Evolutionary conservation across 1,139 yeast genomes (phyloP), one percentile per base, ranked within the genome.

Genomic region (Diutina scorzettiae): DNA sequence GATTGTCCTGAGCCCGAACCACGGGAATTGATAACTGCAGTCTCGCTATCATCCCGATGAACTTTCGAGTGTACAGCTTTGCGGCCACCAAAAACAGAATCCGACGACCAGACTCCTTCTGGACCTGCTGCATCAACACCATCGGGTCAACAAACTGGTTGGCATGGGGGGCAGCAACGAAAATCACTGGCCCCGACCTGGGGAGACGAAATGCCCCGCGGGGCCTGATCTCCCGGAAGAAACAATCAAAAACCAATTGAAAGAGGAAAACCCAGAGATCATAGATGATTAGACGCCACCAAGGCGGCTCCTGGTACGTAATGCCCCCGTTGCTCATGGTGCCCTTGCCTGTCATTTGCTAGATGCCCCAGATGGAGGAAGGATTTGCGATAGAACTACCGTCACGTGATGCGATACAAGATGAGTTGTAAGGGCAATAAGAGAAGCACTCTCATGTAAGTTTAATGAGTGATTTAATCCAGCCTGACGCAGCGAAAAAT

Each of bases 91-190:
- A 40, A 54, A 89, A 89, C 21, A 95, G 82, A 25, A 89, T 74
- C 43, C 96, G 66, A 48, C 95, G 69, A 24, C 77, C 71, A 4
- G 83, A 76, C 49, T 80, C 85, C 43, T 71, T 69, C 49, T 78
- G 76, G 28, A 86, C 87, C 55, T 83, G 93, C 43, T 82, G 80
- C 85, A 85, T 78, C 44, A 91, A 67, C 43, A 87, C 71, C 44
- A 86, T 71, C 0, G 96, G 96, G 56, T 91, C 98, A 31, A 89
- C 93, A 53, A 91, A 91, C 59, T 89, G 98, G 60, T 89, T 91
- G 29, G 96, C 95, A 63, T 89, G 98, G 7, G 97, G 97, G 7
- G 96, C 98, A 2, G 93, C 97, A 37, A 91, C 97, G 55, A 91
- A 85, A 45, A 91, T 87, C 19, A 87, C 78, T 0, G 97, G 94